phyloP scores from a whole-genome alignment of 257 asterid species.

The Lycium barbarum region DNA sequence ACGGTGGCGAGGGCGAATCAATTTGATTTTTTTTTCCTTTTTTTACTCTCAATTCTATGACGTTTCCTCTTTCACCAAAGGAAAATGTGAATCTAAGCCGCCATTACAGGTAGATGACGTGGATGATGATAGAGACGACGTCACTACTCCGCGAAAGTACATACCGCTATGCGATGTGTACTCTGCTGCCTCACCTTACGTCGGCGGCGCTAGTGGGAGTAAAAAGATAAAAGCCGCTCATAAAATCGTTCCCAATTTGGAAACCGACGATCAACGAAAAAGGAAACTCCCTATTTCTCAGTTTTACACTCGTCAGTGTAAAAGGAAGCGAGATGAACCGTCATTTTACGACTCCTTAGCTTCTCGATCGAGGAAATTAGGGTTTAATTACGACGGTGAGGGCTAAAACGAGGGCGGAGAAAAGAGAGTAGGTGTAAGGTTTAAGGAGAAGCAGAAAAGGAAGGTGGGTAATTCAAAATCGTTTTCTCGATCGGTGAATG shows the following conservation, averaged over 20 bases:
- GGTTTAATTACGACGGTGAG: neutral
- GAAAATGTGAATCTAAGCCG: slow-evolving; percentile 33
- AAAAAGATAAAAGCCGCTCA: slow-evolving; percentile 81
- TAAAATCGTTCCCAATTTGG: slow-evolving; percentile 42
- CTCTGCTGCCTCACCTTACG: slow-evolving; percentile 85
- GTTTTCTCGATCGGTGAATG: neutral
- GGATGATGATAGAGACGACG: slow-evolving; percentile 58
- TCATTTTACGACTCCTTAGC: slow-evolving; percentile 35
- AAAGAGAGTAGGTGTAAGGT: slow-evolving; percentile 27
- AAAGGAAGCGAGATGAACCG: slow-evolving; percentile 42
- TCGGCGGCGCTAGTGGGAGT: slow-evolving; percentile 64
- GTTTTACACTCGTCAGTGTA: slow-evolving; percentile 63
- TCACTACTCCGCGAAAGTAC: slow-evolving; percentile 54
- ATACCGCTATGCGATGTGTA: slow-evolving; percentile 87
- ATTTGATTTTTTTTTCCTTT: too few relatives aligned
- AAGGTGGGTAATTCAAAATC: neutral
- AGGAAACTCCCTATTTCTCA: slow-evolving; percentile 38
- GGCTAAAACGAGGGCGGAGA: neutral
- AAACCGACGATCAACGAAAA: slow-evolving; percentile 43
- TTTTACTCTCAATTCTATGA: slow-evolving; percentile 34
- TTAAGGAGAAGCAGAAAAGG: slow-evolving; percentile 12
- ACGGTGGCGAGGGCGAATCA: neutral
- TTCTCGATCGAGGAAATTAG: neutral
- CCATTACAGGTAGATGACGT: slow-evolving; percentile 31
- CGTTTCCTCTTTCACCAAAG: slow-evolving; percentile 44